A percentile compares a stretch with the other conserved stretches of the same genome.
These are phyloP conservation scores for Sporothrix humicola DNA, from an alignment of 2,329 filamentous ascomycete species.

Conservation along the genomic window DNA sequence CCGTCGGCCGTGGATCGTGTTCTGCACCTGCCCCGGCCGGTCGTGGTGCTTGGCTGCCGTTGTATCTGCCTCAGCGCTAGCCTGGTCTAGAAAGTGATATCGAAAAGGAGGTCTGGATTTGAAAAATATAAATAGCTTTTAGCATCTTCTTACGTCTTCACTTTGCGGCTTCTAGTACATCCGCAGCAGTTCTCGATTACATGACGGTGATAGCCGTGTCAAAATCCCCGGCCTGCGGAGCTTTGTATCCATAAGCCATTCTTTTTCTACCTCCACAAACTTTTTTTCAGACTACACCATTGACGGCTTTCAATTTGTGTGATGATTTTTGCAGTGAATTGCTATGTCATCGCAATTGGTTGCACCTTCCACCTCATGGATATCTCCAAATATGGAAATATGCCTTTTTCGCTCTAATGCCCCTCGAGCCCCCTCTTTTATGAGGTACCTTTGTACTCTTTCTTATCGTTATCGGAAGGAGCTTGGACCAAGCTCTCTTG, in stretches of 20 bases:
- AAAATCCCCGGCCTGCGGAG: background rate
- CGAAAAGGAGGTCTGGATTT: background rate
- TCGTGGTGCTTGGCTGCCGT: background rate
- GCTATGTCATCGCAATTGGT: background rate
- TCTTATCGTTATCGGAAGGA: slow-evolving; percentile 37
- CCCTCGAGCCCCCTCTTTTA: slow-evolving; percentile 10
- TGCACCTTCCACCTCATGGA: background rate
- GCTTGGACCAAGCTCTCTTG: slow-evolving; percentile 32
- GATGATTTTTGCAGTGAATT: background rate
- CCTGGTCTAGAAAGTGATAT: background rate
- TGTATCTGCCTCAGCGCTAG: background rate
- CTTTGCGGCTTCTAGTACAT: slow-evolving; percentile 3
- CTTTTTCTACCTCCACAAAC: background rate
- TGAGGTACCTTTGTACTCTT: background rate
- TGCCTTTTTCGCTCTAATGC: slow-evolving; percentile 1
- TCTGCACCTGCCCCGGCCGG: background rate
- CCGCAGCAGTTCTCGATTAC: background rate
- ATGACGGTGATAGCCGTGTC: background rate
- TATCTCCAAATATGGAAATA: slow-evolving; percentile 19
- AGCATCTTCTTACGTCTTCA: background rate
- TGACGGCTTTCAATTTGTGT: background rate
- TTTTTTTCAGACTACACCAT: background rate
- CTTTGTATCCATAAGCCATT: background rate
- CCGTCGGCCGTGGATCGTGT: slow-evolving; percentile 10
- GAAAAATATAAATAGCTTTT: background rate